These are phyloP conservation scores for Plasmodiophora brassicae DNA, from an alignment of 208 protist species.

Conservation along the genomic window DNA sequence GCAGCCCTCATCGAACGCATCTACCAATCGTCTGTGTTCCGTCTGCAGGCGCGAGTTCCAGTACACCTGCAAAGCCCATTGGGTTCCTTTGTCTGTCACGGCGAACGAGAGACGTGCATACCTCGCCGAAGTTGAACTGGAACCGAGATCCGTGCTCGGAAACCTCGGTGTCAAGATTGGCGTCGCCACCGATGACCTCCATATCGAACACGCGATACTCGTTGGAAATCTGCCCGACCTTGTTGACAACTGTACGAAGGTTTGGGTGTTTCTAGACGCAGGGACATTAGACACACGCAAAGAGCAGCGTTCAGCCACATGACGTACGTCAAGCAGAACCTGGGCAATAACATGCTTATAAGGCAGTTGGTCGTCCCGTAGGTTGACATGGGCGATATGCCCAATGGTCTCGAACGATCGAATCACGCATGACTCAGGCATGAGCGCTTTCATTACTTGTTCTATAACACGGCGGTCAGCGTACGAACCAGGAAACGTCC, in stretches of 20 bases:
- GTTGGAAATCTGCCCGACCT: constrained; percentile 83
- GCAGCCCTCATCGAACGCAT: constrained; percentile 60
- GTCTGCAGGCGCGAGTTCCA: constrained; percentile 90
- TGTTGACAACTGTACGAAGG: constrained; percentile 91
- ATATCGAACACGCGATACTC: constrained; percentile 91
- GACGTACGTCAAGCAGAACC: constrained; percentile 78
- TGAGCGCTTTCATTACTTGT: constrained; percentile 20
- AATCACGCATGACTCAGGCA: constrained; percentile 45
- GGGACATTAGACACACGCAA: background rate
- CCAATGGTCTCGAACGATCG: constrained; percentile 58
- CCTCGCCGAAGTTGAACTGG: constrained; percentile 25
- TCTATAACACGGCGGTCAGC: background rate
- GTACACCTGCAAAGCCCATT: constrained; percentile 93
- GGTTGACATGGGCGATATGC: constrained; percentile 95
- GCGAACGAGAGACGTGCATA: constrained; percentile 64
- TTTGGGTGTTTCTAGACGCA: constrained; percentile 73
- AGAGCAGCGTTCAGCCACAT: background rate
- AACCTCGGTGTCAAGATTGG: constrained; percentile 57
- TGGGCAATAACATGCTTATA: constrained; percentile 83
- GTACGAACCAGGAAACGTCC: background rate
- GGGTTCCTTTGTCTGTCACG: constrained; percentile 81
- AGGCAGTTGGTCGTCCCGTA: constrained; percentile 77
- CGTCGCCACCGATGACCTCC: constrained; percentile 84
- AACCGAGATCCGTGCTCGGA: constrained; percentile 17
- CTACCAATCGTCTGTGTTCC: constrained; percentile 84